Evolutionary conservation across 768 basidiomycete species (phyloP), one percentile per base, ranked within the genome.

Genomic region (Pisolithus orientalis): DNA sequence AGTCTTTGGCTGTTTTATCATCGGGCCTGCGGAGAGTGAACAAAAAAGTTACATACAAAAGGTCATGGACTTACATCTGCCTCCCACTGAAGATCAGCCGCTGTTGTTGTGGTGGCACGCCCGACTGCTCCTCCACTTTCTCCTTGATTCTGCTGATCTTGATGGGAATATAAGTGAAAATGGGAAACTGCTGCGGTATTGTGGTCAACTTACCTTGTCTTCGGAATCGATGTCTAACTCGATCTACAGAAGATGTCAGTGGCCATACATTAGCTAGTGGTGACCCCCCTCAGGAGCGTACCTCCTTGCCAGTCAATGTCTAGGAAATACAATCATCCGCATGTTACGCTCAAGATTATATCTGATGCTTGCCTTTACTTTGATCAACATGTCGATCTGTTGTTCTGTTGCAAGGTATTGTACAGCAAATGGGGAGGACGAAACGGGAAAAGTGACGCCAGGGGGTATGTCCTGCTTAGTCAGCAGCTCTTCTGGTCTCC

Each of bases 241-340:
- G 69, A 96, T 94, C 94, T 85, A 59, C 32, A 49, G 14, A 11
- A 47, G 48, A 54, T 52, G 53, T 57, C 47, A 53, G 56, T 44
- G 44, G 37, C 49, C 17, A 6, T 3, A 28, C 44, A 28, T 38
- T 21, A 21, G 14, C 8, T 21, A 32, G 27, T 38, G 17, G 47
- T 47, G 29, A 29, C 29, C 43, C 52, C 16, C 34, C 4, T 14
- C 13, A 51, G 51, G 46, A 49, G 57, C 62, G 54, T 63, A 94
- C 95, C 84, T 97, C 95, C 72, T 96, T 97, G 56, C 95, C 95
- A 45, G 95, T 98, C 39, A 98, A 80, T 44, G 93, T 95, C 94
- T 97, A 55, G 39, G 46, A 44, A 39, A 31, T 25, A 42, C 52
- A 49, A 38, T 40, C 25, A 49, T 53, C 16, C 28, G 6, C 34